Percentiles rank a stretch among this genome's conserved stretches.
phyloP scores from a whole-genome alignment of 2,329 filamentous ascomycete genomes.

The Mycogone perniciosa region DNA sequence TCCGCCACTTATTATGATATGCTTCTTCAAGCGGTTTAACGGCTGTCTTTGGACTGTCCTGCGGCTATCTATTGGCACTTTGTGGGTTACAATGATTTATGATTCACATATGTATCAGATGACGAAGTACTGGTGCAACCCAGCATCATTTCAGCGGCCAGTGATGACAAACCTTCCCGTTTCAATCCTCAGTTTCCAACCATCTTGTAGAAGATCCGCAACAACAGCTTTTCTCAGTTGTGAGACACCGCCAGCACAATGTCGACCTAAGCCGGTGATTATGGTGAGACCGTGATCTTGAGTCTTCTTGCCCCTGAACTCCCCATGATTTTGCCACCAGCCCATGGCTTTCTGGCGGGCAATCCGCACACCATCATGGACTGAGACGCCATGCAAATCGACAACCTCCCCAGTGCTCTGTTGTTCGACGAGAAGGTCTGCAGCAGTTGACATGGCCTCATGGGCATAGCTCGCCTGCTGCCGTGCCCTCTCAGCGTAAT shows the following conservation, averaged over 20 bases:
- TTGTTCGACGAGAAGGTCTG: conserved; percentile 61
- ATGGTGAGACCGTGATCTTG: conserved; percentile 58
- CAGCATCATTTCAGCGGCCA: conserved; percentile 37
- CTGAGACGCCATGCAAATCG: conserved; percentile 79
- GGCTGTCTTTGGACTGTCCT: too few relatives aligned
- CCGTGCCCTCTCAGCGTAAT: conserved; percentile 66
- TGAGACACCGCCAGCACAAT: conserved; percentile 70
- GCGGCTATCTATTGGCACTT: too few relatives aligned
- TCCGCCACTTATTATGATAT: too few relatives aligned
- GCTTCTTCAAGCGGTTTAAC: too few relatives aligned
- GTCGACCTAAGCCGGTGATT: conserved; percentile 73
- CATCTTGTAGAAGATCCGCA: conserved; percentile 65
- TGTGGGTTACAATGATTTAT: too few relatives aligned
- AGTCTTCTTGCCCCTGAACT: conserved; percentile 47
- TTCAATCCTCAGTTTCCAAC: conserved; percentile 73
- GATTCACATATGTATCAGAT: too few relatives aligned
- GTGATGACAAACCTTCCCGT: conserved; percentile 65
- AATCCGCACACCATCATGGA: conserved; percentile 76
- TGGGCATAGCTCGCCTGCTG: conserved; percentile 55
- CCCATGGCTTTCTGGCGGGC: conserved; percentile 56
- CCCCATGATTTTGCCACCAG: conserved; percentile 75
- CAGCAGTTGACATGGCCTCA: conserved; percentile 55
- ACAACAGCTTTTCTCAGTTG: conserved; percentile 75
- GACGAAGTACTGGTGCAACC: too few relatives aligned
- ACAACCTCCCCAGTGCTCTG: conserved; percentile 58